Percentiles rank a stretch among this genome's conserved stretches.
Evolutionary conservation across 495 filamentous ascomycete species (phyloP).

Genomic region (Hypoxylon lienhwacheense): DNA sequence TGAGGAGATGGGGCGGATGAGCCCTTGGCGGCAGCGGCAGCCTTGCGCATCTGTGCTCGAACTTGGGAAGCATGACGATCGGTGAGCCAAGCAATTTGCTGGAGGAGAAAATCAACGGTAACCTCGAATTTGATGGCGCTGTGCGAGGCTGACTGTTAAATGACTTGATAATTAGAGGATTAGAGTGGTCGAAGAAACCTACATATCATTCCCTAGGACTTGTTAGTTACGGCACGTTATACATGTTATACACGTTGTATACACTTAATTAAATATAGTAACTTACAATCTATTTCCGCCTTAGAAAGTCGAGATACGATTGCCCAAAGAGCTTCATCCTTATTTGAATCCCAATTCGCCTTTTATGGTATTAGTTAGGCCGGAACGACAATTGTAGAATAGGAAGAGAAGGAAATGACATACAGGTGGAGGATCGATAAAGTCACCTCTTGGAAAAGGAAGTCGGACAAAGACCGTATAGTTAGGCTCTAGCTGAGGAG

Average conservation of each 20-base stretch:
- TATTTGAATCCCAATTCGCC: slow-evolving; percentile 66
- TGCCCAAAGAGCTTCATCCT: slow-evolving; percentile 89
- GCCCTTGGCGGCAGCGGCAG: slow-evolving; percentile 51
- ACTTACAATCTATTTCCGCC: slow-evolving; percentile 81
- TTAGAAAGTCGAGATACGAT: slow-evolving; percentile 77
- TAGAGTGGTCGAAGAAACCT: slow-evolving; percentile 37
- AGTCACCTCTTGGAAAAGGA: slow-evolving; percentile 82
- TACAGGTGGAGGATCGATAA: slow-evolving; percentile 87
- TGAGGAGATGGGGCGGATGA: slow-evolving; percentile 55
- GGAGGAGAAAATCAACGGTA: slow-evolving; percentile 82
- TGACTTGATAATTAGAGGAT: slow-evolving; percentile 14
- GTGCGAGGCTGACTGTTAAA: slow-evolving; percentile 23
- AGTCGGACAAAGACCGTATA: slow-evolving; percentile 84
- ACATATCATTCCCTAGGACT: slow-evolving; percentile 76
- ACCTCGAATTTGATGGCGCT: slow-evolving; percentile 61
- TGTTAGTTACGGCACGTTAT: slow-evolving; percentile 11
- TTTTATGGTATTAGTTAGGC: slow-evolving; percentile 26
- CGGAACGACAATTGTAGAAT: background rate
- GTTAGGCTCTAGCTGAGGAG: slow-evolving; percentile 43
- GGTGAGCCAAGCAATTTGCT: slow-evolving; percentile 93
- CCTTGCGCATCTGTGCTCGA: slow-evolving; percentile 84
- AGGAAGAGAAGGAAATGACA: slow-evolving; percentile 32
- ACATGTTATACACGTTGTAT: too few species aligned
- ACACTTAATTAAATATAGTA: too few species aligned
- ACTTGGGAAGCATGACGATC: slow-evolving; percentile 88